These are phyloP conservation scores for Colletotrichum falcatum DNA, from an alignment of 2,329 filamentous ascomycete genomes.

Conservation along the genomic window DNA sequence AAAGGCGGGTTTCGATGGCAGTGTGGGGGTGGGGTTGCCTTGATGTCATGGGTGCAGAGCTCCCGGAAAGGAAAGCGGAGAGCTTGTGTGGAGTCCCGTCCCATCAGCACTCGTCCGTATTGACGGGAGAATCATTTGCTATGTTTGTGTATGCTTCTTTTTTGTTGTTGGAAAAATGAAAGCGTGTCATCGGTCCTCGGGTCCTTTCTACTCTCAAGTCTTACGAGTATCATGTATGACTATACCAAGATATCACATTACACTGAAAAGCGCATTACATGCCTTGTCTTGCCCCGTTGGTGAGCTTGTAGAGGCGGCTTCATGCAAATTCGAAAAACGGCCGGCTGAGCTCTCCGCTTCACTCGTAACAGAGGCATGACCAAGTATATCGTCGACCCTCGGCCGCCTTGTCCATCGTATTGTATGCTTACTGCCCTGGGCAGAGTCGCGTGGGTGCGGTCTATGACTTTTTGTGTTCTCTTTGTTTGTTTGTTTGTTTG, in stretches of 20 bases:
- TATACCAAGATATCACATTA: conserved; percentile 12
- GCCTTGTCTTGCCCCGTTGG: not conserved
- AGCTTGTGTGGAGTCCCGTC: conserved; percentile 19
- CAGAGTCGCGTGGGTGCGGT: not conserved
- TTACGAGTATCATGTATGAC: conserved; percentile 19
- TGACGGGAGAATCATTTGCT: not conserved
- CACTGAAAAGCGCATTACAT: not conserved
- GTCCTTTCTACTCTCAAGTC: not conserved
- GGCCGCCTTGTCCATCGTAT: not conserved
- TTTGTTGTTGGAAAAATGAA: not conserved
- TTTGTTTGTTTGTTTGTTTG: too few relatives aligned
- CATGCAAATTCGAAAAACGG: not conserved
- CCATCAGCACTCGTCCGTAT: not conserved
- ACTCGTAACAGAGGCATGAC: not conserved
- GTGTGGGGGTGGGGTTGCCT: conserved; percentile 26
- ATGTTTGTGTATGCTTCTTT: not conserved
- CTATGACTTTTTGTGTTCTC: not conserved
- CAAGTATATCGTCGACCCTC: not conserved
- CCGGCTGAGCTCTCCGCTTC: not conserved
- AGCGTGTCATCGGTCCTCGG: conserved; percentile 2
- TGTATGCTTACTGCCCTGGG: not conserved
- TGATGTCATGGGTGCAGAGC: conserved; percentile 26
- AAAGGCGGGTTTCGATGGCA: conserved; percentile 8
- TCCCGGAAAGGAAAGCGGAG: conserved; percentile 12
- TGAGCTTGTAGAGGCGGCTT: not conserved